Percentiles rank a stretch among this genome's conserved stretches.
These are phyloP conservation scores for Exophiala xenobiotica DNA, from an alignment of 2,329 filamentous ascomycete species.

Conservation along the genomic window DNA sequence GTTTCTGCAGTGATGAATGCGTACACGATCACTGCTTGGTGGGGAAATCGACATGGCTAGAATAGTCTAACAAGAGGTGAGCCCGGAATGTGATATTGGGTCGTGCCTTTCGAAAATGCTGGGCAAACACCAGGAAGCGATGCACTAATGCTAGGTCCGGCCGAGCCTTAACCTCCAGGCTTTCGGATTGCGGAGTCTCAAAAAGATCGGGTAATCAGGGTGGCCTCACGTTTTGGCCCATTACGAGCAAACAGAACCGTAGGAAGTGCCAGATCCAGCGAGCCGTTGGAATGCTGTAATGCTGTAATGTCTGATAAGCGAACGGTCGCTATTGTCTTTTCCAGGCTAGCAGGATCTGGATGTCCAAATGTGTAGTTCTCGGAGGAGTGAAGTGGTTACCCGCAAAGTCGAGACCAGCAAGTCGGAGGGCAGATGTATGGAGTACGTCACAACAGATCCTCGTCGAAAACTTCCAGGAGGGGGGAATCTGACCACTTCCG, in stretches of 20 bases:
- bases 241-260: constrained; percentile 5
- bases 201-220: constrained; percentile 4
- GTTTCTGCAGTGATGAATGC: too few species aligned
- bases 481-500: constrained; percentile 13
- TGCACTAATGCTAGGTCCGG: not conserved
- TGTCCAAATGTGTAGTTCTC: not conserved
- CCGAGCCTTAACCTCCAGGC: not conserved
- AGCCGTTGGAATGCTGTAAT: not conserved
- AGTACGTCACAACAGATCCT: not conserved
- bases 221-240: constrained; percentile 16
- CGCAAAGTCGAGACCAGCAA: not conserved
- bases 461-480: not conserved
- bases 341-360: not conserved
- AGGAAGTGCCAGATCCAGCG: not conserved
- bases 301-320: not conserved
- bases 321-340: not conserved
- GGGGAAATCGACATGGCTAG: constrained; percentile 13
- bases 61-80: not conserved
- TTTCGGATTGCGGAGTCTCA: constrained; percentile 8
- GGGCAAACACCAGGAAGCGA: too few species aligned
- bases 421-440: not conserved
- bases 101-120: too few species aligned
- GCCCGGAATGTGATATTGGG: too few species aligned
- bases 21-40: constrained; percentile 22
- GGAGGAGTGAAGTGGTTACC: not conserved